Conservation (phyloP, 345 rosid genomes). For the Geranium brycei region DNA sequence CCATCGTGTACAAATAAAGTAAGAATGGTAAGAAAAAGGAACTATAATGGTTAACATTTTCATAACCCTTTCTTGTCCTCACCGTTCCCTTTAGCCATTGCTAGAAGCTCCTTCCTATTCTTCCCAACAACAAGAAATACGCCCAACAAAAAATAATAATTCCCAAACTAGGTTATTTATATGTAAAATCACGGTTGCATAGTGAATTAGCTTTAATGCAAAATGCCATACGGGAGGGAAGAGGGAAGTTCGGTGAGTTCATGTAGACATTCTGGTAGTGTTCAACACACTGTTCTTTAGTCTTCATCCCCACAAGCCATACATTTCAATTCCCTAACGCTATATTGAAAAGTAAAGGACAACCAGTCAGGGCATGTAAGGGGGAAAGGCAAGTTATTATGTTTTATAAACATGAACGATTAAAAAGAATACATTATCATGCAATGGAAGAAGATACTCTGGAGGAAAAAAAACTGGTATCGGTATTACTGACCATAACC, state of each 20-base stretch:
- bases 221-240: conserved; percentile 63
- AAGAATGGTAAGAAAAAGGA: no score
- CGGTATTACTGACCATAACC: conserved; percentile 68
- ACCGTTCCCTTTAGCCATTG: conserved; percentile 79
- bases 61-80: conserved; percentile 79
- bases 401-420: conserved; percentile 2
- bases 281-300: conserved; percentile 73
- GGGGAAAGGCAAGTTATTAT: conserved; percentile 81
- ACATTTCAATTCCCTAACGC: conserved; percentile 84
- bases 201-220: conserved; percentile 8
- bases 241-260: conserved; percentile 80
- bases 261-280: conserved; percentile 64
- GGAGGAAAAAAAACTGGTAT: not conserved
- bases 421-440: not conserved
- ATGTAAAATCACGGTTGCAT: not conserved
- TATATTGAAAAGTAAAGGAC: not conserved
- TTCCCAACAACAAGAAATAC: conserved; percentile 92
- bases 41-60: not conserved
- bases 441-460: not conserved
- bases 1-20: no score
- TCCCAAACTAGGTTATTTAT: not conserved
- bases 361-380: conserved; percentile 63
- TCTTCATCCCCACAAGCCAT: conserved; percentile 95
- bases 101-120: conserved; percentile 86
- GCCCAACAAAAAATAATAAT: conserved; percentile 34